phyloP scores from a whole-genome alignment of 2,329 filamentous ascomycete genomes.

The Verticillium albo-atrum region DNA sequence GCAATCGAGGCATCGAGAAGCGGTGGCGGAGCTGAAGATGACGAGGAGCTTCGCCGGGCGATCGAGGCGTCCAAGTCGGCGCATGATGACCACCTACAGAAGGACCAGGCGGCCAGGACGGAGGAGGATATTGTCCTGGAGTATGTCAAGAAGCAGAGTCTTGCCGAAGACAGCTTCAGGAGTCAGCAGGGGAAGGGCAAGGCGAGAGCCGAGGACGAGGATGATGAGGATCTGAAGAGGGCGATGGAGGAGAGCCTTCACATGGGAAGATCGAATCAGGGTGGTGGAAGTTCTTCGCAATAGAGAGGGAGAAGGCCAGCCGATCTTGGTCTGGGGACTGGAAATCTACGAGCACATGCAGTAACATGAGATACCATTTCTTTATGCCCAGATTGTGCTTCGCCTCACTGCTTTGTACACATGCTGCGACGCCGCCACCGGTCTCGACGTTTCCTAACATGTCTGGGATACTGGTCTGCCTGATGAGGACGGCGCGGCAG shows the following conservation, averaged over 20 bases:
- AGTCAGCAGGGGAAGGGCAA: constrained; percentile 28
- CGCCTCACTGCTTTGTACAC: not conserved
- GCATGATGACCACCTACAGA: constrained; percentile 37
- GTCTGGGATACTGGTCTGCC: constrained; percentile 19
- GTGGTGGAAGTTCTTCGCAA: constrained; percentile 3
- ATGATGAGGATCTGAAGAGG: constrained; percentile 51
- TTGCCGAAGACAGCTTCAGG: constrained; percentile 59
- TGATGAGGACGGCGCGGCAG: constrained; percentile 12
- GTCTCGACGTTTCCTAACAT: constrained; percentile 3
- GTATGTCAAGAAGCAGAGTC: constrained; percentile 72
- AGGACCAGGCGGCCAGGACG: constrained; percentile 37
- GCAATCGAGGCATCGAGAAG: constrained; percentile 34
- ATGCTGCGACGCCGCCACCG: no score
- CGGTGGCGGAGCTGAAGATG: constrained; percentile 23
- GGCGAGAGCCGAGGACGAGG: constrained; percentile 17
- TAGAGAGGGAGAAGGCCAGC: not conserved
- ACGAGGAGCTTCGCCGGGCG: constrained; percentile 41
- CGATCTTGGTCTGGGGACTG: not conserved
- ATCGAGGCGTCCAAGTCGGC: constrained; percentile 42
- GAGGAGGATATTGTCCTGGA: constrained; percentile 74
- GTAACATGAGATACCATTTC: constrained; percentile 9
- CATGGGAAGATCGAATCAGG: constrained; percentile 21
- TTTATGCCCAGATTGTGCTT: not conserved
- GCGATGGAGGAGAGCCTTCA: constrained; percentile 54
- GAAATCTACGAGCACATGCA: not conserved